phyloP scores from a whole-genome alignment of 2,329 filamentous ascomycete genomes.

The Cephalotrichum gorgonifer region DNA sequence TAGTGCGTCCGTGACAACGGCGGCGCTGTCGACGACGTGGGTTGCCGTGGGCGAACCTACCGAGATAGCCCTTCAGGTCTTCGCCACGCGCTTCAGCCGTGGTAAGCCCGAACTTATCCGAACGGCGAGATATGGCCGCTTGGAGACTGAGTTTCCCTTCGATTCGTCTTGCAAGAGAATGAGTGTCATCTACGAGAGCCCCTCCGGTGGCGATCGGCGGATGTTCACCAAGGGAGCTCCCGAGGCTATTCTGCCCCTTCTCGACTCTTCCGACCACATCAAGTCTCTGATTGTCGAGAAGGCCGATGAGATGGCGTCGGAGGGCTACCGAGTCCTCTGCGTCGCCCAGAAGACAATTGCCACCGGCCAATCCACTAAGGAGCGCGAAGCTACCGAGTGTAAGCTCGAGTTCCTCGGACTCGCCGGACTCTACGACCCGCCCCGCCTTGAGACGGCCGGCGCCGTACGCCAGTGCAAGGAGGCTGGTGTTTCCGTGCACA shows the following conservation, averaged over 20 bases:
- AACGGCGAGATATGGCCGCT: conserved; percentile 24
- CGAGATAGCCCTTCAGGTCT: conserved; percentile 64
- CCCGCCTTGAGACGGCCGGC: conserved; percentile 53
- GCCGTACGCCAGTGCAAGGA: conserved; percentile 48
- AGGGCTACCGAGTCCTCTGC: conserved; percentile 60
- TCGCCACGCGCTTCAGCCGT: conserved; percentile 57
- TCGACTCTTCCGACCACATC: conserved; percentile 33
- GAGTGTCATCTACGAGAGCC: conserved; percentile 52
- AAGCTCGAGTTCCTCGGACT: conserved; percentile 57
- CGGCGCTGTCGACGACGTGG: conserved; percentile 28
- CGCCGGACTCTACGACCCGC: conserved; percentile 63
- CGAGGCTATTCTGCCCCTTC: conserved; percentile 43
- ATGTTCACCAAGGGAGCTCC: conserved; percentile 50
- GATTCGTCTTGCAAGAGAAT: conserved; percentile 66
- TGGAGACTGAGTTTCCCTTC: conserved; percentile 60
- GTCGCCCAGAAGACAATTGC: conserved; percentile 43
- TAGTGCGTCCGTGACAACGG: conserved; percentile 5
- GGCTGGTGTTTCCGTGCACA: conserved; percentile 56
- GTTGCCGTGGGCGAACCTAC: conserved; percentile 57
- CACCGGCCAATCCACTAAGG: conserved; percentile 23
- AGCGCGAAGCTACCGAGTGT: conserved; percentile 44
- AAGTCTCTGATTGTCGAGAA: conserved; percentile 35
- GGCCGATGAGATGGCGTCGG: conserved; percentile 46
- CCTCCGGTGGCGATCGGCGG: conserved; percentile 17
- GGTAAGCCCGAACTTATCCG: conserved; percentile 29